Evolutionary conservation across 176 grass and related monocot genomes (phyloP).

Genomic region (barley (Hordeum vulgare)): DNA sequence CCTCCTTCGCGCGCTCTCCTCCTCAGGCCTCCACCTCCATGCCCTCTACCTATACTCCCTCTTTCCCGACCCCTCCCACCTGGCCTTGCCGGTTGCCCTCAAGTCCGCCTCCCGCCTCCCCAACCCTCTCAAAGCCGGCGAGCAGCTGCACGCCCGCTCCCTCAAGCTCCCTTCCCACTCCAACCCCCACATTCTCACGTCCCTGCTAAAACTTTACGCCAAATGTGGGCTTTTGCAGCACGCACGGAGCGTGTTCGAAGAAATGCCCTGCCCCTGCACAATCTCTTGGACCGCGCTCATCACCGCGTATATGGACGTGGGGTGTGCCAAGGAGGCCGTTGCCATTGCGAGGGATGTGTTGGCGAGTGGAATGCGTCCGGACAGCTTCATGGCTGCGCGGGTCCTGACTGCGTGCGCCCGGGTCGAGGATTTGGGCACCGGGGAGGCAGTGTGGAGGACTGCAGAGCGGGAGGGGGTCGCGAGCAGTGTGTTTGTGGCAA

Average conservation of each 20-base stretch:
- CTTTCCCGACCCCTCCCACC: conserved; percentile 22
- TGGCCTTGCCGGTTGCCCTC: conserved; percentile 48
- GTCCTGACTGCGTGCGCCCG: conserved; percentile 37
- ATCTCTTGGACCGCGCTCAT: conserved; percentile 59
- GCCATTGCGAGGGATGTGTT: conserved; percentile 1
- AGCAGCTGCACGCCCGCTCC: conserved; percentile 34
- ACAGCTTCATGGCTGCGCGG: conserved; percentile 28
- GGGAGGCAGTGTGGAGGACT: conserved; percentile 29
- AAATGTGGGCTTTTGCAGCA: conserved; percentile 25
- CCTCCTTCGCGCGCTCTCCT: conserved; percentile 42
- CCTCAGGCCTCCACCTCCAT: conserved; percentile 25
- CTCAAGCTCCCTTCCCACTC: conserved; percentile 39
- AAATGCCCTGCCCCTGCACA: conserved; percentile 30
- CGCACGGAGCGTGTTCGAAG: conserved; percentile 46
- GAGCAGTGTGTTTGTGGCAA: conserved; percentile 28
- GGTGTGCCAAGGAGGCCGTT: not conserved
- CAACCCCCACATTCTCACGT: conserved; percentile 39
- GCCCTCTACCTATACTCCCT: conserved; percentile 29
- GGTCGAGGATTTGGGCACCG: conserved; percentile 18
- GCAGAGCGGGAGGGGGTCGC: conserved; percentile 13
- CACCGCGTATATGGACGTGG: conserved; percentile 32
- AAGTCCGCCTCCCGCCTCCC: conserved; percentile 47
- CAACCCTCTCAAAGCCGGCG: conserved; percentile 11
- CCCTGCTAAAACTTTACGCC: conserved; percentile 33
- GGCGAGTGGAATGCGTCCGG: conserved; percentile 13